These are phyloP conservation scores for Penicillium subrubescens DNA, from an alignment of 495 filamentous ascomycete species.

Conservation along the genomic window DNA sequence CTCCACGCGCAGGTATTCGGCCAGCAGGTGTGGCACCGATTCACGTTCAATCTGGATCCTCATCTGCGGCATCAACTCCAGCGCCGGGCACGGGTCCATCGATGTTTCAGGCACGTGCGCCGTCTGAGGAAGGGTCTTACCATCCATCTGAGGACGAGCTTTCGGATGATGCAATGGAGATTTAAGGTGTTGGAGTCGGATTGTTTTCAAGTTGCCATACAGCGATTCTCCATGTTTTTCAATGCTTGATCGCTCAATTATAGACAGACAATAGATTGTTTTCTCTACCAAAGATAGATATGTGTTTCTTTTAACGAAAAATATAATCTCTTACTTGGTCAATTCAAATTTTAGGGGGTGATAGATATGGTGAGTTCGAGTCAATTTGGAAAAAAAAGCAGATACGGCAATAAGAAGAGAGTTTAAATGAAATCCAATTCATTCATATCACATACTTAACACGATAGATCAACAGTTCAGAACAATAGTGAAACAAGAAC, in stretches of 20 bases:
- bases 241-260: not conserved
- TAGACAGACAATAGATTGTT: not conserved
- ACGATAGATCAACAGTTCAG: not conserved
- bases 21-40: not conserved
- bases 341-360: too few relatives aligned
- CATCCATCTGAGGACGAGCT: not conserved
- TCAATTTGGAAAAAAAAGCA: too few relatives aligned
- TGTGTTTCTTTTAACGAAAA: not conserved
- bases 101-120: not conserved
- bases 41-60: not conserved
- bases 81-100: not conserved
- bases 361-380: too few relatives aligned
- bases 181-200: not conserved
- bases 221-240: too few relatives aligned
- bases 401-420: too few relatives aligned
- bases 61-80: not conserved
- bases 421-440: not conserved
- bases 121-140: not conserved
- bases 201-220: not conserved
- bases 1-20: not conserved
- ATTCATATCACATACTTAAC: not conserved
- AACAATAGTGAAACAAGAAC: not conserved
- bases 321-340: too few relatives aligned
- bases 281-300: not conserved
- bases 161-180: not conserved